Evolutionary conservation across 768 basidiomycete genomes (phyloP).

Genomic region (Tubosaeta brunneosetosa): DNA sequence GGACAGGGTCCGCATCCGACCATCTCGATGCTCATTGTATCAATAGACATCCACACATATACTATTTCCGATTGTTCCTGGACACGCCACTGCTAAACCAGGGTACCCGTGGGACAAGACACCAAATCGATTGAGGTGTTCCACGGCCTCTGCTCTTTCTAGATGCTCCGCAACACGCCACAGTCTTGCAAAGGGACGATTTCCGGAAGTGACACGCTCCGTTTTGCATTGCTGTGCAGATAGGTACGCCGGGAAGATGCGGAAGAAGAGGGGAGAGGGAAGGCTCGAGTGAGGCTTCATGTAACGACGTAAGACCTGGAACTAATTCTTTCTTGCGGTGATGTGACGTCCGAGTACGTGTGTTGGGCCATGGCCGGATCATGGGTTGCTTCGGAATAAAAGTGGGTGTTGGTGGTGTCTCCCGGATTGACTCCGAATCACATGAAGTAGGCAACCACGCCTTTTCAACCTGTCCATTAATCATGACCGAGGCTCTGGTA

Average conservation of each 20-base stretch:
- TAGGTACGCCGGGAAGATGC: conserved; percentile 2
- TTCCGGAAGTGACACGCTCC: background rate
- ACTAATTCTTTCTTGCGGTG: conserved; percentile 2
- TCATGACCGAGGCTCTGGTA: too few species aligned
- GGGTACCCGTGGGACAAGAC: background rate
- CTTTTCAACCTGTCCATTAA: too few species aligned
- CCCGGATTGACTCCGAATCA: too few species aligned
- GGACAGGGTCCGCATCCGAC: conserved; percentile 1
- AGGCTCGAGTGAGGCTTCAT: conserved; percentile 1
- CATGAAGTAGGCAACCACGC: too few species aligned
- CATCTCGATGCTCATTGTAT: conserved; percentile 3
- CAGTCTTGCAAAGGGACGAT: background rate
- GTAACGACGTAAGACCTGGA: conserved; percentile 14
- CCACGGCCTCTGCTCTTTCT: background rate
- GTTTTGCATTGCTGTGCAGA: background rate
- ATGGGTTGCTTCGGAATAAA: background rate
- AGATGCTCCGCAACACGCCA: background rate
- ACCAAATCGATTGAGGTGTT: background rate
- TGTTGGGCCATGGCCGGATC: background rate
- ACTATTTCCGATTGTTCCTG: conserved; percentile 1
- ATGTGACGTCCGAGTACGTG: background rate
- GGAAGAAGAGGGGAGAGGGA: background rate
- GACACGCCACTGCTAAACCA: conserved; percentile 1
- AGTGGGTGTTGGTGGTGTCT: conserved; percentile 6
- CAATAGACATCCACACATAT: conserved; percentile 2